Conservation (phyloP, 345 rosid species). For the Eucalyptus victrix region DNA sequence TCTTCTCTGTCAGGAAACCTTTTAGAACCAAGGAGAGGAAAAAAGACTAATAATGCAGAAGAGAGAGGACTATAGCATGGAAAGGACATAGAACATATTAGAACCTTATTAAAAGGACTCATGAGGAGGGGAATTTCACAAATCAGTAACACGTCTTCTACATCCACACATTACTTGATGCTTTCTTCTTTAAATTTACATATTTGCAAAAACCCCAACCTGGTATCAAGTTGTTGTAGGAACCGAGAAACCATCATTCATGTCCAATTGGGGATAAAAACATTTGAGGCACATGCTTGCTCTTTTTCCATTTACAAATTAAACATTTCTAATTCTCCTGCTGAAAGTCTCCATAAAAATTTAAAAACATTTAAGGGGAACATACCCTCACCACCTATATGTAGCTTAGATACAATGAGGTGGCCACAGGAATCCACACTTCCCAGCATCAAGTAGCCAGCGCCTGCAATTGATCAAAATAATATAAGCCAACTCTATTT, state of each 20-base stretch:
- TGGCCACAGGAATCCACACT: slow-evolving; percentile 63
- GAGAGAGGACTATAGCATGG: neutral
- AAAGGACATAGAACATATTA: neutral
- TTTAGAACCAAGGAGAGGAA: neutral
- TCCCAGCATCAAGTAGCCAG: slow-evolving; percentile 37
- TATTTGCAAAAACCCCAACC: neutral
- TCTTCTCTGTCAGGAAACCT: neutral
- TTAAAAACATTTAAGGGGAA: neutral
- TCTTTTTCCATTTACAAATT: neutral
- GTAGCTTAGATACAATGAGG: slow-evolving; percentile 51
- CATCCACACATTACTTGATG: neutral
- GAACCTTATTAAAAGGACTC: neutral
- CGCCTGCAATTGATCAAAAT: slow-evolving; percentile 3
- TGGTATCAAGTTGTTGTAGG: neutral
- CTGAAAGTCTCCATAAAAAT: neutral
- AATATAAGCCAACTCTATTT: neutral
- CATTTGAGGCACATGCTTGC: neutral
- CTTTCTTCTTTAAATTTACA: neutral
- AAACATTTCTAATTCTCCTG: neutral
- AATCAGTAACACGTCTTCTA: neutral
- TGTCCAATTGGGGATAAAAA: neutral
- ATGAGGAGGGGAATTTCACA: neutral
- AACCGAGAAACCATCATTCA: neutral
- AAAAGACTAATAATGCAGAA: neutral
- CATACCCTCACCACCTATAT: slow-evolving; percentile 34